phyloP scores from a whole-genome alignment of 441 rosid species.

The Euphorbia neoarborescens region DNA sequence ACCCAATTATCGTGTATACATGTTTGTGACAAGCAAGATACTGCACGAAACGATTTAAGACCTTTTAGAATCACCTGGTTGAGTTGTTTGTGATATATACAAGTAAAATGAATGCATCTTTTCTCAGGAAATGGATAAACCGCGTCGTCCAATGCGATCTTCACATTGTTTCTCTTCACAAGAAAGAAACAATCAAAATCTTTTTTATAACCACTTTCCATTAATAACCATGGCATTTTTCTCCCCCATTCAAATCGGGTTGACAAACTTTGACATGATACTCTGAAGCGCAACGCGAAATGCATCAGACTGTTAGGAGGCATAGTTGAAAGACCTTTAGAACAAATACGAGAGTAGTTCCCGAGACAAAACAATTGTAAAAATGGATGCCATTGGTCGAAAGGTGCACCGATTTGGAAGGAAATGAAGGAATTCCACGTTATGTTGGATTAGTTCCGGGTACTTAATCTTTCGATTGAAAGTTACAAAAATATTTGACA shows the following conservation, averaged over 20 bases:
- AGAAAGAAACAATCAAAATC: constrained; percentile 10
- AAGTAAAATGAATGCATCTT: constrained; percentile 7
- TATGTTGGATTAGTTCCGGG: constrained; percentile 34
- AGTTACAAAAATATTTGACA: too few species aligned
- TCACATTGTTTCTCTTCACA: constrained; percentile 18
- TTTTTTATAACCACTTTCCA: neutral
- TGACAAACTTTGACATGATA: neutral
- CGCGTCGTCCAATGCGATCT: neutral
- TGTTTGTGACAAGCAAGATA: constrained; percentile 16
- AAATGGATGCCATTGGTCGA: constrained; percentile 62
- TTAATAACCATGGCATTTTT: constrained; percentile 20
- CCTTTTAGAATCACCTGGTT: neutral
- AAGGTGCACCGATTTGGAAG: constrained; percentile 36
- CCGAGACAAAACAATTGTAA: constrained; percentile 33
- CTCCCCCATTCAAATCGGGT: neutral
- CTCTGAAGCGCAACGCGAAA: too few species aligned
- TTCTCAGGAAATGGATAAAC: neutral
- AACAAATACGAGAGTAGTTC: constrained; percentile 37
- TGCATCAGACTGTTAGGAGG: constrained; percentile 41
- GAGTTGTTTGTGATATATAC: neutral
- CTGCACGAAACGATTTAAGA: constrained; percentile 8
- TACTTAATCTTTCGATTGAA: too few species aligned
- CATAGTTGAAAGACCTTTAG: constrained; percentile 39
- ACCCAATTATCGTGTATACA: constrained; percentile 13
- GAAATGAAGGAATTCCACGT: constrained; percentile 40